Base-by-base conservation (phyloP, 768 basidiomycete species). In the Tricholoma terreum region DNA sequence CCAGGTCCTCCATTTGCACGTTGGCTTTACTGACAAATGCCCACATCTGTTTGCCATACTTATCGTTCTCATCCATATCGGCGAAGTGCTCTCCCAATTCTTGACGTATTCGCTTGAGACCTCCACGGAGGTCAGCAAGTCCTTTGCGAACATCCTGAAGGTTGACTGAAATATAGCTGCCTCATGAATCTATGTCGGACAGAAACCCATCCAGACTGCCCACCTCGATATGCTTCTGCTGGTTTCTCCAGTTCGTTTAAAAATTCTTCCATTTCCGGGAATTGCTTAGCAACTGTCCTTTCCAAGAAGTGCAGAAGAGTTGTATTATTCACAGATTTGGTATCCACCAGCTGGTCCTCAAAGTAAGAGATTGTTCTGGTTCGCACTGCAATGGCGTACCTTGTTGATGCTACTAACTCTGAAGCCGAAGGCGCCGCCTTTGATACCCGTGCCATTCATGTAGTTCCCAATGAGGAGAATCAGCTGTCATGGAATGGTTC, bases 341-440 rank as follows among this genome's bases (percentile, higher is more conserved):
- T 99, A 68, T 99, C 97, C 36, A 97, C 96, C 53, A 99, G 80
- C 94, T 96, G 61, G 5, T 36, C 24, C 57, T 52, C 54, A 12
- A 40, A 46, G 8, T 33, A 17, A 40, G 49, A 34, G 33, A 33
- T 11, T 36, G 48, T 34, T 40, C n/a, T 17, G 9, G 30, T 34
- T 17, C 1, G 42, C 33, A 19, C 19, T 35, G 12, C 30, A 4
- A 35, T 45, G 34, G 36, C 75, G 60, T 65, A 87, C 94, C 81
- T 94, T 94, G 76, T 99, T 98, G 73, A 99, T 95, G 71, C 94
- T 96, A 74, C 92, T 94, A 52, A 98, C 85, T 65, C 90, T 86
- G 83, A 99, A 99, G 58, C 96, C 96, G 64, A 92, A 96, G 1
- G 97, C 97, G 31, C 95, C 95, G 55, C 96, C 96, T 70, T 96